phyloP scores from a whole-genome alignment of 228 moss, liverwort and hornwort genomes.

The Sphagnum fallax region DNA sequence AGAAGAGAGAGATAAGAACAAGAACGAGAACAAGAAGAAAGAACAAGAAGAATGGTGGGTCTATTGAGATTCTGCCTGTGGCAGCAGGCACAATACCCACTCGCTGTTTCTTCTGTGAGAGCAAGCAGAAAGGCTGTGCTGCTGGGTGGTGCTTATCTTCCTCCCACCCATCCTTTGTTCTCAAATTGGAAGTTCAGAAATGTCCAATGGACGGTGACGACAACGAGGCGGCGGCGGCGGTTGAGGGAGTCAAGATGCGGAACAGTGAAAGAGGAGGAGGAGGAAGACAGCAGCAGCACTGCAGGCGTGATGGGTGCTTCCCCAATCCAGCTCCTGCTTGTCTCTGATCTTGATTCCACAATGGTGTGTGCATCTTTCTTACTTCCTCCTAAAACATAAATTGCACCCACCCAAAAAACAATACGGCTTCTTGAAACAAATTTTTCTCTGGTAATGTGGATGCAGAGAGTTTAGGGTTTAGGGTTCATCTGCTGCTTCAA shows the following conservation, averaged over 20 bases:
- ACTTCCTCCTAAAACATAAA: neutral
- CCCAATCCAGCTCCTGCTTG: conserved; percentile 38
- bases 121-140: neutral
- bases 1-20: neutral
- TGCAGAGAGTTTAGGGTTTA: neutral
- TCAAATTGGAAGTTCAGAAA: neutral
- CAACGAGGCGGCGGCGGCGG: neutral
- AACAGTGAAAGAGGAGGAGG: conserved; percentile 15
- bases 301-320: neutral
- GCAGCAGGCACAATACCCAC: conserved; percentile 31
- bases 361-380: conserved; percentile 32
- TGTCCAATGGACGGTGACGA: neutral
- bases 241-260: conserved; percentile 14
- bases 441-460: neutral
- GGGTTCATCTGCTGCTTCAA: neutral
- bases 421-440: neutral
- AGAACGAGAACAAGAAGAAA: neutral
- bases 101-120: conserved; percentile 5
- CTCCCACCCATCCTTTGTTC: neutral
- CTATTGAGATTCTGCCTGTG: conserved; percentile 45
- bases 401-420: neutral
- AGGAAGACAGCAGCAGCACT: neutral
- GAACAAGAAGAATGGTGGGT: conserved; percentile 4
- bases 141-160: neutral
- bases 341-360: conserved; percentile 65